A percentile compares a stretch with the other conserved stretches of the same genome.
Conservation (phyloP, 2,329 filamentous ascomycete species). For the Fusarium verrucosum region DNA sequence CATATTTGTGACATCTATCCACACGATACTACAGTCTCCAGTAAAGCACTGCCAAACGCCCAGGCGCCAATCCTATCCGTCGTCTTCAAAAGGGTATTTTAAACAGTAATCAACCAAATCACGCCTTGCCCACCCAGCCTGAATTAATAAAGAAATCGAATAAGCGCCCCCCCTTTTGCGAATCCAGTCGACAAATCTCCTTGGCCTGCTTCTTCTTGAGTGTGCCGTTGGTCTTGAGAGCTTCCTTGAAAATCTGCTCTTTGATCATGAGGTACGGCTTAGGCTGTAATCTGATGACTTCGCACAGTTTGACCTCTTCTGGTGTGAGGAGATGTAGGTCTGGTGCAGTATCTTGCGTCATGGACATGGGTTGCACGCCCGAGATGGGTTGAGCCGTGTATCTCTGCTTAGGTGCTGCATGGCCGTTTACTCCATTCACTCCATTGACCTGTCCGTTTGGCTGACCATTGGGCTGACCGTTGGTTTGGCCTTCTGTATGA, state of each 20-base stretch:
- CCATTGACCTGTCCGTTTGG: slow-evolving; percentile 47
- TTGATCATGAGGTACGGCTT: slow-evolving; percentile 97
- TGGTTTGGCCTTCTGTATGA: slow-evolving; percentile 57
- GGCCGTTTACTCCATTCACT: slow-evolving; percentile 53
- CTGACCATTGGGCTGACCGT: slow-evolving; percentile 54
- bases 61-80: slow-evolving; percentile 20
- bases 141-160: slow-evolving; percentile 95
- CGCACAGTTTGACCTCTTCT: slow-evolving; percentile 88
- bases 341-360: slow-evolving; percentile 78
- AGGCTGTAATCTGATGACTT: slow-evolving; percentile 82
- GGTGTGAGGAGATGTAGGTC: slow-evolving; percentile 87
- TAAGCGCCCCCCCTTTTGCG: slow-evolving; percentile 83
- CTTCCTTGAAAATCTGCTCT: slow-evolving; percentile 89
- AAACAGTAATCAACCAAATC: slow-evolving; percentile 34
- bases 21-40: slow-evolving; percentile 1
- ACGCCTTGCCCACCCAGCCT: slow-evolving; percentile 91
- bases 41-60: slow-evolving; percentile 25
- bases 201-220: slow-evolving; percentile 95
- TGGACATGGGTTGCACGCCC: slow-evolving; percentile 69
- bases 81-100: slow-evolving; percentile 40
- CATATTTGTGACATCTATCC: slow-evolving; percentile 14
- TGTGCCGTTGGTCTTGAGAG: slow-evolving; percentile 84
- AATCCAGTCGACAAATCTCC: slow-evolving; percentile 84
- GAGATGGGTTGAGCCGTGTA: slow-evolving; percentile 65
- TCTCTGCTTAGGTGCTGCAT: slow-evolving; percentile 57